Evolutionary conservation across 2,329 filamentous ascomycete species (phyloP), one percentile per base, ranked within the genome.

Genomic region (Clarireedia paspali): DNA sequence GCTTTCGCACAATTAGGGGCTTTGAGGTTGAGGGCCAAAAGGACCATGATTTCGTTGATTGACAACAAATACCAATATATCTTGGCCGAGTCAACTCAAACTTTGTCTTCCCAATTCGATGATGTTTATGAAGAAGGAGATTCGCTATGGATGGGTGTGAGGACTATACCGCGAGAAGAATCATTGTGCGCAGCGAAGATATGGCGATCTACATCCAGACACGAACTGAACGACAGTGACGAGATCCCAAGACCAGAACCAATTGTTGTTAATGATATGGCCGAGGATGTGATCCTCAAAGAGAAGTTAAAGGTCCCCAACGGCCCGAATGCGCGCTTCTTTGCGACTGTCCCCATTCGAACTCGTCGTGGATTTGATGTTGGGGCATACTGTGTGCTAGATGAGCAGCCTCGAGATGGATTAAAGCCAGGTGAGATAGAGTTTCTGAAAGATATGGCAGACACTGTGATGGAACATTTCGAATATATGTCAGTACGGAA

Each of bases 391-490:
- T 65, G 62, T 54, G 76, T 86, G 5, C 70, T 84, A 4, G 83
- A 85, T 60, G 76, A 79, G 36, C 71, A 72, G 14, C 77, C 80
- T 0, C 77, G 80, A 15, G 62, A 76, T 44, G 79, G 77, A 0
- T 64, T 87, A 10, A 70, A 72, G 12, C 60, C 70, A 0, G 73
- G 74, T 14, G 76, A 82, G 54, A 60, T 77, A 2, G 72, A 74
- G n/a, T 83, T 81, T 49, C 70, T 87, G 64, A 76, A 77, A 45
- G 79, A 80, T 27, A 74, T 85, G 67, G 71, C 77, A 1, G 71
- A 71, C 27, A 77, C 80, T 2, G 73, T 83, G 3, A 82, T 84
- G 71, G 76, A 82, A 39, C 83, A 86, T 57, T 66, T 87, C 7
- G 81, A 83, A 69, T 79, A 74, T 72, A 79, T 72, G 48, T 74